Evolutionary conservation across 2,329 filamentous ascomycete genomes (phyloP).

Genomic region (Exophiala alcalophila): DNA sequence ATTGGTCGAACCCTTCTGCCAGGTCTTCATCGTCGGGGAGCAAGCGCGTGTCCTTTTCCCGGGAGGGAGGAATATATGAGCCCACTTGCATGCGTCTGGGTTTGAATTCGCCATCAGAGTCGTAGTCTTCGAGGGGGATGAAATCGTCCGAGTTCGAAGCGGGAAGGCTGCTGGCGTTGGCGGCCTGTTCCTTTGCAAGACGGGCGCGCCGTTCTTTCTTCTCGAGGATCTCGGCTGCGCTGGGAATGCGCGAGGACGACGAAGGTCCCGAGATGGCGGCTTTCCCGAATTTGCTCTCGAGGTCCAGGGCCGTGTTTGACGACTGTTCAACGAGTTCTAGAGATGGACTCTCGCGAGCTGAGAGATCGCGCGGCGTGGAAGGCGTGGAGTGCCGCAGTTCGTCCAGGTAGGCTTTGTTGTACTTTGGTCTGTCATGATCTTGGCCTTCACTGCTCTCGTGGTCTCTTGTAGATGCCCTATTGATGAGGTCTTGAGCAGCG

Average conservation of each 20-base stretch:
- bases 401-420: constrained; percentile 81
- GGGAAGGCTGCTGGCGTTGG: constrained; percentile 2
- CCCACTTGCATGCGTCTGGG: constrained; percentile 34
- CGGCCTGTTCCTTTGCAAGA: constrained; percentile 63
- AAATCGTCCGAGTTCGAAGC: constrained; percentile 34
- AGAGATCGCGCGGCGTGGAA: constrained; percentile 68
- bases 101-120: constrained; percentile 30
- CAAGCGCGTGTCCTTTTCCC: constrained; percentile 69
- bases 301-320: constrained; percentile 47
- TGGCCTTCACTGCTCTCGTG: constrained; percentile 9
- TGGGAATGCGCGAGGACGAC: constrained; percentile 60
- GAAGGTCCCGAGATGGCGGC: constrained; percentile 33
- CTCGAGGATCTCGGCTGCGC: constrained; percentile 79
- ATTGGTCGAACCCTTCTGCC: constrained; percentile 89
- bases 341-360: constrained; percentile 34
- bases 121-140: constrained; percentile 40
- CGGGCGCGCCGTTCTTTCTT: constrained; percentile 88
- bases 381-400: constrained; percentile 84
- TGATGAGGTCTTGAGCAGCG: constrained; percentile 13
- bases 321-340: constrained; percentile 18
- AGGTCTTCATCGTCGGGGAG: constrained; percentile 86
- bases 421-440: constrained; percentile 58
- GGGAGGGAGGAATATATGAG: constrained; percentile 38
- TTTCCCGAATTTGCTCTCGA: constrained; percentile 50
- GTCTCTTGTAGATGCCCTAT: constrained; percentile 2